Evolutionary conservation across 441 rosid genomes (phyloP).

Genomic region (Dalechampia spathulata): DNA sequence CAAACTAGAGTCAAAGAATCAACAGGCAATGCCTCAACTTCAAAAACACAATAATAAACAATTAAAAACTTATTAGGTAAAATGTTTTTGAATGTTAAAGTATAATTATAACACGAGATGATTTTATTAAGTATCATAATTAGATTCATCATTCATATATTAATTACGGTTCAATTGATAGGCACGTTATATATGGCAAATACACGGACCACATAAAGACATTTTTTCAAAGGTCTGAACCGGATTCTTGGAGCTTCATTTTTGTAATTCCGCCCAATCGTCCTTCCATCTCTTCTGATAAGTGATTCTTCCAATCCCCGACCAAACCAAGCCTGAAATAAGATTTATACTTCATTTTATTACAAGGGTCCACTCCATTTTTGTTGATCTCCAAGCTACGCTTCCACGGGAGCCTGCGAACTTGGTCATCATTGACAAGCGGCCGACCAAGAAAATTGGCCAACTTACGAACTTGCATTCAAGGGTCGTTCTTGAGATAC

Average conservation of each 20-base stretch:
- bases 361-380: conserved; percentile 11
- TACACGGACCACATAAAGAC: no score
- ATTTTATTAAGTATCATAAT: no score
- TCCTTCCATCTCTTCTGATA: conserved; percentile 15
- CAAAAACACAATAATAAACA: no score
- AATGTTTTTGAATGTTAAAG: no score
- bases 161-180: no score
- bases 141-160: no score
- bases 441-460: conserved; percentile 3
- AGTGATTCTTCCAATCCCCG: conserved; percentile 24
- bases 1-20: no score
- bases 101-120: no score
- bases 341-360: not conserved
- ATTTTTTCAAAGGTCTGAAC: conserved; percentile 5
- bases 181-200: no score
- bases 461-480: not conserved
- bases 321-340: conserved; percentile 23
- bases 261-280: conserved; percentile 5
- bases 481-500: conserved; percentile 11
- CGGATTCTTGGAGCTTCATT: conserved; percentile 18
- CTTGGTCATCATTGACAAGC: not conserved
- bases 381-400: conserved; percentile 15
- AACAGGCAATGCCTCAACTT: no score
- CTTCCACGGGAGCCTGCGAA: not conserved
- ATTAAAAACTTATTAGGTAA: no score